These are phyloP conservation scores for Cryphonectria radicalis DNA, from an alignment of 2,329 filamentous ascomycete species.

Conservation along the genomic window DNA sequence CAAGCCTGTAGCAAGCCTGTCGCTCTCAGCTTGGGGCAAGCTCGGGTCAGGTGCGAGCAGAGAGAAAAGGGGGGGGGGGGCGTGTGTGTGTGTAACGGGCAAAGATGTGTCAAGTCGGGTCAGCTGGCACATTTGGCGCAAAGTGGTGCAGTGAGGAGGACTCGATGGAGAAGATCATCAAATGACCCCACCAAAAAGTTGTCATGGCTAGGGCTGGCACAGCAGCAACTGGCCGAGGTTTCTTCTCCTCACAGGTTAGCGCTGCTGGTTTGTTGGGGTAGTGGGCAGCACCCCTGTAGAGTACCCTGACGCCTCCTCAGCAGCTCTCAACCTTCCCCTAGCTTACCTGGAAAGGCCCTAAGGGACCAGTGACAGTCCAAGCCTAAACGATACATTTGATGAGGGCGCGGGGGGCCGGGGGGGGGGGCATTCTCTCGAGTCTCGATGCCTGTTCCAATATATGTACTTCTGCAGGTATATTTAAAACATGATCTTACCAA, in stretches of 20 bases:
- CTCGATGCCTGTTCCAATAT: neutral
- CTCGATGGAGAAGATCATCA: conserved; percentile 14
- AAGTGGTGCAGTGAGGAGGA: neutral
- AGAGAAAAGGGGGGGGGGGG: neutral
- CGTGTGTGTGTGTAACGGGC: neutral
- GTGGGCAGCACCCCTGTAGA: conserved; percentile 7
- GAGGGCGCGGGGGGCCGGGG: too few species aligned
- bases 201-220: neutral
- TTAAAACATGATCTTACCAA: neutral
- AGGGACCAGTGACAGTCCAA: neutral
- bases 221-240: conserved; percentile 16
- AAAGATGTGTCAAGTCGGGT: conserved; percentile 17
- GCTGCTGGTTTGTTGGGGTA: conserved; percentile 6
- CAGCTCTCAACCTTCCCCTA: neutral
- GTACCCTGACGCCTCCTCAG: neutral
- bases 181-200: conserved; percentile 22
- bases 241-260: conserved; percentile 10
- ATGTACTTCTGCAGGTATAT: neutral
- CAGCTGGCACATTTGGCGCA: conserved; percentile 12
- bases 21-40: neutral
- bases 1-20: neutral
- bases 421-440: neutral
- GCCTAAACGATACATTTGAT: neutral
- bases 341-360: neutral
- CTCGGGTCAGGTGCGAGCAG: neutral